Base-by-base conservation (phyloP, 345 rosid genomes). In the Conringia planisiliqua region DNA sequence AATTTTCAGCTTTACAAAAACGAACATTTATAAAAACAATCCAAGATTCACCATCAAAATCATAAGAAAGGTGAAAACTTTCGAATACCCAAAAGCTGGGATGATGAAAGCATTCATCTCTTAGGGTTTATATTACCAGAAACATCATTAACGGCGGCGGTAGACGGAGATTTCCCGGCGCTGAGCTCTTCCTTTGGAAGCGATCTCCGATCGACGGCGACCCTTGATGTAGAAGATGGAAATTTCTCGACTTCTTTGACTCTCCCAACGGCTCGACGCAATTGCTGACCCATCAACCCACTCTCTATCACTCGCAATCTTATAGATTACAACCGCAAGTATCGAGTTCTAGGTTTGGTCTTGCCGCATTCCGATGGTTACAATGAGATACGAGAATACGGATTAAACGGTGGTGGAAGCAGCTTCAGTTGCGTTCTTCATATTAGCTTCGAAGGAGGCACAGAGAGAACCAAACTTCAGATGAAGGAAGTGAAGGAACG, bases 191-290 rank as follows among this genome's bases (percentile, higher is more conserved):
- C 62, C 14, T 81, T 77, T 17, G 70, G 71, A 22, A 54, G 46
- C 0, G 83, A 83, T 62, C 77, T 74, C 48, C 81, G 78, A 65
- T 88, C 84, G 18, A 32, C 66, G 54, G 46, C 66, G 58, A 67
- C 75, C 57, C 78, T 83, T 30, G 85, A 68, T 56, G 75, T 78
- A 11, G 84, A 30, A 46, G 85, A 70, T 26, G 81, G 82, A 18
- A 88, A 72, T 62, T 74, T 79, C 46, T 84, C 88, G 70, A 76
- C 79, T 50, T 71, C 62, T 83, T 78, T 70, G 79, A 89, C 75
- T 82, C 83, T 87, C 22, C 96, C 97, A 82, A 85, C 74, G 32
- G 97, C 98, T 89, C 98, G 94, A 88, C 99, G 98, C 87, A 96
- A 85, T 84, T 91, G 97, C 87, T 96, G 98, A 58, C 98, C 98